phyloP scores from a whole-genome alignment of 495 filamentous ascomycete genomes.

The Penicillium lagena region DNA sequence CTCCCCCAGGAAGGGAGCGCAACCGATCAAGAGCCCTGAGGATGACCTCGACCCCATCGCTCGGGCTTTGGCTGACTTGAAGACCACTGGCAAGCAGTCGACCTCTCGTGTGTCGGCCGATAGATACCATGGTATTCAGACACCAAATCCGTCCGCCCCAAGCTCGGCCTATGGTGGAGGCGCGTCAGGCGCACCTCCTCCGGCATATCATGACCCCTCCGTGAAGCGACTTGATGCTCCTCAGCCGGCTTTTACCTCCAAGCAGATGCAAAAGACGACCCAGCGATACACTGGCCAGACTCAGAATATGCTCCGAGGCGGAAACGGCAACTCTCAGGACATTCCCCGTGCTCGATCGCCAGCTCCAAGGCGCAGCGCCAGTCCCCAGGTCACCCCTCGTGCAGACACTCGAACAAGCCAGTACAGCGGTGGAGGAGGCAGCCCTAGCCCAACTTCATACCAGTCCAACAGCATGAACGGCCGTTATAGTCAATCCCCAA shows the following conservation, averaged over 20 bases:
- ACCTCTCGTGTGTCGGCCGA: conserved; percentile 83
- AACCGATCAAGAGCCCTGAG: conserved; percentile 24
- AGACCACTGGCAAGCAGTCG: conserved; percentile 73
- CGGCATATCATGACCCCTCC: conserved; percentile 71
- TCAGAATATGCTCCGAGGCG: conserved; percentile 67
- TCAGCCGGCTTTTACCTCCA: conserved; percentile 83
- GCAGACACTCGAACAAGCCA: conserved; percentile 35
- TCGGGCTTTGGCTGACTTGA: conserved; percentile 84
- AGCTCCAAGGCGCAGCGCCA: conserved; percentile 48
- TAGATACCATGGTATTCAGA: conserved; percentile 74
- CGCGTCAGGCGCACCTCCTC: conserved; percentile 46
- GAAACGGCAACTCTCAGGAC: conserved; percentile 34
- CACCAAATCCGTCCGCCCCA: conserved; percentile 64
- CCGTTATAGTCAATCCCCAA: conserved; percentile 35
- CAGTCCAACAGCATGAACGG: conserved; percentile 36
- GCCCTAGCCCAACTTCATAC: conserved; percentile 29
- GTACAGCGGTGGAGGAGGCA: conserved; percentile 26
- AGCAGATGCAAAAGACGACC: conserved; percentile 89
- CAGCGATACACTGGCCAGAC: conserved; percentile 80
- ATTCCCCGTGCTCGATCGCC: conserved; percentile 42
- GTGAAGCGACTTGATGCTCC: conserved; percentile 81
- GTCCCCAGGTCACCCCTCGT: conserved; percentile 38
- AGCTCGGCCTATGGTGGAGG: conserved; percentile 57
- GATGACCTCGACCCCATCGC: conserved; percentile 82
- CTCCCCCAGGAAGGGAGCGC: conserved; percentile 25